Base-by-base conservation (phyloP, 2,329 filamentous ascomycete genomes). In the Ophiostoma pallidulum region DNA sequence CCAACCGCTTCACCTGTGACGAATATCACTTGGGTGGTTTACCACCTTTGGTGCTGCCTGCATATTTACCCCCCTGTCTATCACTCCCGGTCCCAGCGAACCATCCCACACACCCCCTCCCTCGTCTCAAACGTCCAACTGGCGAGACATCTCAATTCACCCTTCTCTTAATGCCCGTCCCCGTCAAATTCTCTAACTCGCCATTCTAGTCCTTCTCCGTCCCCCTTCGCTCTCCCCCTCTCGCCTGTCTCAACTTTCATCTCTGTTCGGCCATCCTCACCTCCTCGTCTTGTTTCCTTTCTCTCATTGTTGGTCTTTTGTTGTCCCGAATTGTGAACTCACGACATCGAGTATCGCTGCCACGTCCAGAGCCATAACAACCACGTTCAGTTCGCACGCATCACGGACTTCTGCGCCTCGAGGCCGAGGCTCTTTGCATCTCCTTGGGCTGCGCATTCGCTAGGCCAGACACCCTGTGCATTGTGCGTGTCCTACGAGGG, bases 281-380 rank as follows among this genome's bases (percentile, higher is more conserved):
- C 22, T 42, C 40, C 20, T 20, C 20, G 55, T 57, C 54, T 54
- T 55, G 55, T 53, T 43, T 46, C 36, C 47, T 39, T 39, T 45
- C 31, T 39, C 26, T 43, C 19, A 29, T 31, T 22, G 22, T 42
- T 18, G 33, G 14, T 38, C 32, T 33, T 39, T 33, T 16, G 18
- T 13, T 45, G n/a, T 46, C 20, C 37, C 14, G 14, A 14, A 33
- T 31, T 37, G 19, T 13, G 16, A 19, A 18, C 41, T 26, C 33
- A n/a, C n/a, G n/a, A n/a, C n/a, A n/a, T n/a, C n/a, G n/a, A n/a
- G n/a, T n/a, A n/a, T n/a, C n/a, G n/a, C n/a, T n/a, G n/a, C n/a
- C n/a, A n/a, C n/a, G n/a, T n/a, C n/a, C n/a, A n/a, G n/a, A n/a
- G n/a, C n/a, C n/a, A n/a, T n/a, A n/a, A n/a, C n/a, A n/a, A n/a